phyloP scores from a whole-genome alignment of 2,329 filamentous ascomycete genomes.

The Xylaria sp. region DNA sequence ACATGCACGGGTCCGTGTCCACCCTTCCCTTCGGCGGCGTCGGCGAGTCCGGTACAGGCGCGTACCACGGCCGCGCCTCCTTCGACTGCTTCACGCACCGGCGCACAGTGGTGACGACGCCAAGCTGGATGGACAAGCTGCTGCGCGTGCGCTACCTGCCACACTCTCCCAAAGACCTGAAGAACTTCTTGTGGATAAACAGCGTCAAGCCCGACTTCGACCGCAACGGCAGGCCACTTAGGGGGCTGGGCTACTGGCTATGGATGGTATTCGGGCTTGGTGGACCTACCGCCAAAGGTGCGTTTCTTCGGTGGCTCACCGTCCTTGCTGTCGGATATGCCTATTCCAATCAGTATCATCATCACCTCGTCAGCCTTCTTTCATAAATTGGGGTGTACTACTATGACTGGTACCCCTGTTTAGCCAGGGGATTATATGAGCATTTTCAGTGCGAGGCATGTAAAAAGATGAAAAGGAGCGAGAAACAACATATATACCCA shows the following conservation, averaged over 20 bases:
- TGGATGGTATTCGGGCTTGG: conserved; percentile 63
- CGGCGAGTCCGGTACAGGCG: conserved; percentile 78
- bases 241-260: conserved; percentile 65
- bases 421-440: neutral
- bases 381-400: neutral
- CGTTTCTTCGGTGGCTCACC: conserved; percentile 63
- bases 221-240: conserved; percentile 64
- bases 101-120: conserved; percentile 68
- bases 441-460: too few relatives aligned
- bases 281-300: conserved; percentile 59
- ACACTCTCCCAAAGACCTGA: conserved; percentile 60
- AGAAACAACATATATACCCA: conserved; percentile 8
- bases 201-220: conserved; percentile 68
- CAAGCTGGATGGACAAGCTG: conserved; percentile 73
- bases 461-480: neutral
- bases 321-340: conserved; percentile 53
- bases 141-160: conserved; percentile 76
- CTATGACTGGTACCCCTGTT: neutral
- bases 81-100: conserved; percentile 67
- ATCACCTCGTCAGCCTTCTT: conserved; percentile 18
- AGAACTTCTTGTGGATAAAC: conserved; percentile 57
- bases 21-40: conserved; percentile 85
- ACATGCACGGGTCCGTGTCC: conserved; percentile 75
- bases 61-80: conserved; percentile 80
- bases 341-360: conserved; percentile 45